Percentiles rank a stretch among this genome's conserved stretches.
phyloP scores from a whole-genome alignment of 192 early-diverging fungal species.

The Backusella westeae region DNA sequence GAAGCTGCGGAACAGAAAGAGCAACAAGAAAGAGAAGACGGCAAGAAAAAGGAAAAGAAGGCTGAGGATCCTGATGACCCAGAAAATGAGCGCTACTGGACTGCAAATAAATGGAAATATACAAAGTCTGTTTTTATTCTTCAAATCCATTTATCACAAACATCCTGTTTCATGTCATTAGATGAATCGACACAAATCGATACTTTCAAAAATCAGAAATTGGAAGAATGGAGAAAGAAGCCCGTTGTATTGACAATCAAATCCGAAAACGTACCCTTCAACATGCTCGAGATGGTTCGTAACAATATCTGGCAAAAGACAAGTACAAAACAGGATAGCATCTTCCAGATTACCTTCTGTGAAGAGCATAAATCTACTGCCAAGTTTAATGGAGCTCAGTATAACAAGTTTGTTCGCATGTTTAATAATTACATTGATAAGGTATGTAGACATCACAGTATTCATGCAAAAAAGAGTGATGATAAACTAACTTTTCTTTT shows the following conservation, averaged over 20 bases:
- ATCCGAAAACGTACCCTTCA: not conserved
- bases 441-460: not conserved
- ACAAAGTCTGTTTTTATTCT: not conserved
- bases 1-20: not conserved
- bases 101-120: not conserved
- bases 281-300: not conserved
- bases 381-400: not conserved
- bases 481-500: not conserved
- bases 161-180: not conserved
- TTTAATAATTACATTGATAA: not conserved
- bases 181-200: not conserved
- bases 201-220: not conserved
- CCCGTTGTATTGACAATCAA: constrained; percentile 1
- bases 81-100: not conserved
- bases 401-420: not conserved
- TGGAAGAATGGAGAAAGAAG: not conserved
- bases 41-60: not conserved
- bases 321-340: not conserved
- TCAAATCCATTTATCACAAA: not conserved
- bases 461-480: not conserved
- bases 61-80: not conserved
- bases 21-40: not conserved
- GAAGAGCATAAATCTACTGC: not conserved
- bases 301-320: not conserved
- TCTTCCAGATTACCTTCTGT: not conserved